phyloP scores from a whole-genome alignment of 2,329 filamentous ascomycete genomes.

The Botryosphaeria dothidea region DNA sequence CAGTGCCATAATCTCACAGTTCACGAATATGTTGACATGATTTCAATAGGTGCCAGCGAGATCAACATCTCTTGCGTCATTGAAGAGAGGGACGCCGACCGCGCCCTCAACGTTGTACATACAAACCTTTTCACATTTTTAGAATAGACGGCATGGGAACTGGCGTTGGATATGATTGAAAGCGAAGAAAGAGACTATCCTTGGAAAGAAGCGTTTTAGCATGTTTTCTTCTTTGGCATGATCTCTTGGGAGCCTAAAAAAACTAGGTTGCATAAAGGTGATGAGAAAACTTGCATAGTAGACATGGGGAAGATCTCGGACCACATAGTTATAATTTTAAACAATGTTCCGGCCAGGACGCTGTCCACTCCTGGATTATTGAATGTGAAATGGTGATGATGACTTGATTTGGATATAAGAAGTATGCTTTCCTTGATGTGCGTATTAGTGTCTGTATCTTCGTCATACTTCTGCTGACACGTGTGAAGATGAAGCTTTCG shows the following conservation, averaged over 20 bases:
- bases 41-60: conserved; percentile 81
- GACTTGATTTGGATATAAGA: no score
- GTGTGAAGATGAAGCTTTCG: no score
- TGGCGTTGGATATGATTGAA: neutral
- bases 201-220: neutral
- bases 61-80: conserved; percentile 99
- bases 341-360: neutral
- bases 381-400: neutral
- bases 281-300: neutral
- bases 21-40: neutral
- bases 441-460: no score
- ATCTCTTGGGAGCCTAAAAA: neutral
- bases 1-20: conserved; percentile 30
- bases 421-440: no score
- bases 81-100: conserved; percentile 83
- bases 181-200: neutral
- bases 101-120: conserved; percentile 94
- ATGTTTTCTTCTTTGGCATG: conserved; percentile 2
- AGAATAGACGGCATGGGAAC: conserved; percentile 53
- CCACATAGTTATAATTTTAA: neutral
- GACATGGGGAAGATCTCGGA: neutral
- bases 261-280: neutral
- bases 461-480: no score
- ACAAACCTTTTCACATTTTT: conserved; percentile 96
- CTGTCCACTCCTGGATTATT: neutral